Evolutionary conservation across 768 basidiomycete species (phyloP), one percentile per base, ranked within the genome.

Genomic region (Russula foetens): DNA sequence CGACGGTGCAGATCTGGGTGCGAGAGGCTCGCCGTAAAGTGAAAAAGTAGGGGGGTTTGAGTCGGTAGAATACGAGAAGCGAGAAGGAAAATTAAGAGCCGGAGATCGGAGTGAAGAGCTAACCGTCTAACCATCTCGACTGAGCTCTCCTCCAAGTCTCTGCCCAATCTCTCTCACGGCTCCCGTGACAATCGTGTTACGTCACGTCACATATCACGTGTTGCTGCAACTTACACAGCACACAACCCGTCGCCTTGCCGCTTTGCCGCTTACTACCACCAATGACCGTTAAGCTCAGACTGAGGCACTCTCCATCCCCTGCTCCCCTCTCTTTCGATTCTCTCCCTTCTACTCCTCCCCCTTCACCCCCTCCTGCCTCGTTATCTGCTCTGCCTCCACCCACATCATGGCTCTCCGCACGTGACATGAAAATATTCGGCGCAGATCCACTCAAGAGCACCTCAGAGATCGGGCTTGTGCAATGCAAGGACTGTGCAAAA

Each of bases 341-440:
- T 2, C 68, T 78, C 2, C 68, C 73, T 2, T 53, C 65, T 15
- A 66, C 68, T 0, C 68, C 71, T 11, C 60, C 65, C 2, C 74
- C 79, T 0, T 69, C 75, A 8, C 73, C 78, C 0, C 71, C 73
- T 12, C 60, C 53, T 1, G 56, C 68, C 4, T 64, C 75, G 7
- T 62, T 69, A 1, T 31, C 59, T 23, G 45, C 35, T 11, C 72
- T 84, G 3, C 79, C 82, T 0, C 90, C 92, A 0, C 92, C 92
- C 0, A 88, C 90, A 24, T 80, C 84, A 75, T 92, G 91, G 85
- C 84, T 95, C 15, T 82, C 87, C 28, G 90, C 88, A 8, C 80
- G 81, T 49, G 90, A 94, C 68, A 94, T 92, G 92, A 88, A 86
- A 76, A 79, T 88, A 62, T 96, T 89, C 71, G 92, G 92, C 33